A percentile compares a stretch with the other conserved stretches of the same genome.
Evolutionary conservation across 257 asterid genomes (phyloP).

Genomic region (Fraxinus americana): DNA sequence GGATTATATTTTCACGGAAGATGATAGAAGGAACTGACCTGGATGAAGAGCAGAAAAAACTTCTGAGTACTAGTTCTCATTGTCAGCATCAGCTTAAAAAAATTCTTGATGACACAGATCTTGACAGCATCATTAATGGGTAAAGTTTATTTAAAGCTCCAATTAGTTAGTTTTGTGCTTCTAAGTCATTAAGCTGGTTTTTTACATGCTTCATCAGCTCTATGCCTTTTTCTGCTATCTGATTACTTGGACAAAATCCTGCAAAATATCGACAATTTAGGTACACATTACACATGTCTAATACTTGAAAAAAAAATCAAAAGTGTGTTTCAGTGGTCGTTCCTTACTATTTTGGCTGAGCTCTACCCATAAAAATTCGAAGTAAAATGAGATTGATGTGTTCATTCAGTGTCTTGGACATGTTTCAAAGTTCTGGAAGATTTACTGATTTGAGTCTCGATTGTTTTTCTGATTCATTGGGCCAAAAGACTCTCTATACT

Average conservation of each 20-base stretch:
- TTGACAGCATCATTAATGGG: constrained; percentile 89
- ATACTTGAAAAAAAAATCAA: too few species aligned
- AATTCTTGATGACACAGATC: constrained; percentile 91
- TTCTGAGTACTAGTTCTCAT: constrained; percentile 58
- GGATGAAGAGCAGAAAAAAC: constrained; percentile 70
- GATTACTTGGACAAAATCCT: not conserved
- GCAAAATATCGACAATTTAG: not conserved
- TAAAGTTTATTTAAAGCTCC: constrained; percentile 27
- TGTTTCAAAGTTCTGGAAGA: not conserved
- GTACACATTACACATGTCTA: not conserved
- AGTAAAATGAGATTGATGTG: not conserved
- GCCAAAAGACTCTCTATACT: not conserved
- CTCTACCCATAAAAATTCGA: not conserved
- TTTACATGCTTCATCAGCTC: not conserved
- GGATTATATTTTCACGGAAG: constrained; percentile 77
- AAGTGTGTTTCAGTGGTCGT: not conserved
- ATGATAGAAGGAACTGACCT: constrained; percentile 79
- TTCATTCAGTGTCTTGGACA: not conserved
- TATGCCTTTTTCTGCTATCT: not conserved
- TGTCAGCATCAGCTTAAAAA: constrained; percentile 86
- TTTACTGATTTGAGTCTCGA: not conserved
- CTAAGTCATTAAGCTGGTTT: constrained; percentile 39
- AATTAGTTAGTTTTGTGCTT: constrained; percentile 36
- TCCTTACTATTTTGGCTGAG: not conserved
- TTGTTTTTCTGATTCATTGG: not conserved